These are phyloP conservation scores for Keqinozyma sinolaborantium DNA, from an alignment of 1,139 yeast species.

Conservation along the genomic window DNA sequence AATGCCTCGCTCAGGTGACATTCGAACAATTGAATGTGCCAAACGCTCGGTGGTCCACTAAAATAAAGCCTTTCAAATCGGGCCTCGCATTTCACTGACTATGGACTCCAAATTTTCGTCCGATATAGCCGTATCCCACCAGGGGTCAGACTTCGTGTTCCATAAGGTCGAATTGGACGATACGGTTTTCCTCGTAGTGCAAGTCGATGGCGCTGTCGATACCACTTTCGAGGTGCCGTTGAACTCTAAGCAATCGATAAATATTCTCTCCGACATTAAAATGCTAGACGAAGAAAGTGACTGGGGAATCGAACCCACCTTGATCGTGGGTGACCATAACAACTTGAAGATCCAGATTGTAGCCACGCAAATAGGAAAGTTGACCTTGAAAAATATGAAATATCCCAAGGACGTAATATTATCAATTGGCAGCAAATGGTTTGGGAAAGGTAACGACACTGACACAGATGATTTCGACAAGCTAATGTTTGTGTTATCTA, in stretches of 20 bases:
- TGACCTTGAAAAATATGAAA: conserved; percentile 19
- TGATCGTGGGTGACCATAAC: conserved; percentile 38
- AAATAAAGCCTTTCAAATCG: too few relatives aligned
- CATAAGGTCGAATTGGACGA: conserved; percentile 35
- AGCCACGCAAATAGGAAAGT: conserved; percentile 42
- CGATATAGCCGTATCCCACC: background rate
- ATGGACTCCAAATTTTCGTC: background rate
- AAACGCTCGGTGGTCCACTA: too few relatives aligned
- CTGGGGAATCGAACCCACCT: conserved; percentile 33
- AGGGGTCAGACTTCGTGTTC: conserved; percentile 21
- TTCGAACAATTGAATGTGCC: too few relatives aligned
- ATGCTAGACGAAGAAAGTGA: conserved; percentile 13
- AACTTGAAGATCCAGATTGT: conserved; percentile 40
- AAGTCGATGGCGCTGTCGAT: conserved; percentile 37
- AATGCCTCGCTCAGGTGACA: too few relatives aligned
- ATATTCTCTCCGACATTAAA: conserved; percentile 13
- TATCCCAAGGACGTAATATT: conserved; percentile 33
- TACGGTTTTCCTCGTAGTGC: conserved; percentile 31
- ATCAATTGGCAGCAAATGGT: conserved; percentile 42
- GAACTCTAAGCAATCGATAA: conserved; percentile 29
- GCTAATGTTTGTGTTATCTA: conserved; percentile 36
- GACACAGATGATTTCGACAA: conserved; percentile 36
- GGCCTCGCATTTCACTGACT: too few relatives aligned
- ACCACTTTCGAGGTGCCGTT: conserved; percentile 41
- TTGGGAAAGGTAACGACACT: conserved; percentile 36